phyloP scores from a whole-genome alignment of 2,329 filamentous ascomycete species.

The Shiraia bambusicola region DNA sequence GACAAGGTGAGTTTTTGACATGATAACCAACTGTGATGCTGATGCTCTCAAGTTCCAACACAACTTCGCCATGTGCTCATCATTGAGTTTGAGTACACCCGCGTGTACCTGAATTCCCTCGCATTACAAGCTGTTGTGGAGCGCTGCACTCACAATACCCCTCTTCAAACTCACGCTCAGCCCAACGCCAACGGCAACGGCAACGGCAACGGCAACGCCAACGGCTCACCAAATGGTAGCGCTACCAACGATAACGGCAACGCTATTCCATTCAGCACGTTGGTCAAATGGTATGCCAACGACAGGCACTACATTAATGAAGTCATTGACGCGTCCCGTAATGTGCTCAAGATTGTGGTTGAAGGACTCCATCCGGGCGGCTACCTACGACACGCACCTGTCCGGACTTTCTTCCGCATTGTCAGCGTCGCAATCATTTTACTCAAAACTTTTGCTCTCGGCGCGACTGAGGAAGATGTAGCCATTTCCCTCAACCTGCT shows the following conservation, averaged over 20 bases:
- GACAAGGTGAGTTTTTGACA: constrained; percentile 40
- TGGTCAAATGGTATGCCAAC: constrained; percentile 56
- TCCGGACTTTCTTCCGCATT: constrained; percentile 83
- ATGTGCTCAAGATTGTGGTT: constrained; percentile 74
- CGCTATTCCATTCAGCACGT: constrained; percentile 49
- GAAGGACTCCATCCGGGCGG: constrained; percentile 72
- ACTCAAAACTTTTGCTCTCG: constrained; percentile 79
- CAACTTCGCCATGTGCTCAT: constrained; percentile 73
- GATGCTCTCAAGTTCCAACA: constrained; percentile 50
- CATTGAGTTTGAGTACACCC: constrained; percentile 94
- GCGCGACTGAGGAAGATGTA: constrained; percentile 76
- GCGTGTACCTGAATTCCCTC: constrained; percentile 92
- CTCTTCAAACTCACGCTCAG: constrained; percentile 38
- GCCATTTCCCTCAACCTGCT: constrained; percentile 73
- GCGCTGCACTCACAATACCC: constrained; percentile 76
- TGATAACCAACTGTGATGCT: constrained; percentile 8
- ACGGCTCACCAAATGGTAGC: constrained; percentile 18
- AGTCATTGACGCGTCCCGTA: constrained; percentile 75
- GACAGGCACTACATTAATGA: constrained; percentile 65
- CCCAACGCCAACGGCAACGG: constrained; percentile 37
- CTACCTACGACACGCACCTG: constrained; percentile 79
- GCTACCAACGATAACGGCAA: constrained; percentile 35
- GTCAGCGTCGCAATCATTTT: constrained; percentile 84
- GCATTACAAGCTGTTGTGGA: constrained; percentile 94
- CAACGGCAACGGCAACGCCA: no score